These are phyloP conservation scores for Myotisia sp. DNA, from an alignment of 2,329 filamentous ascomycete species.

Conservation along the genomic window DNA sequence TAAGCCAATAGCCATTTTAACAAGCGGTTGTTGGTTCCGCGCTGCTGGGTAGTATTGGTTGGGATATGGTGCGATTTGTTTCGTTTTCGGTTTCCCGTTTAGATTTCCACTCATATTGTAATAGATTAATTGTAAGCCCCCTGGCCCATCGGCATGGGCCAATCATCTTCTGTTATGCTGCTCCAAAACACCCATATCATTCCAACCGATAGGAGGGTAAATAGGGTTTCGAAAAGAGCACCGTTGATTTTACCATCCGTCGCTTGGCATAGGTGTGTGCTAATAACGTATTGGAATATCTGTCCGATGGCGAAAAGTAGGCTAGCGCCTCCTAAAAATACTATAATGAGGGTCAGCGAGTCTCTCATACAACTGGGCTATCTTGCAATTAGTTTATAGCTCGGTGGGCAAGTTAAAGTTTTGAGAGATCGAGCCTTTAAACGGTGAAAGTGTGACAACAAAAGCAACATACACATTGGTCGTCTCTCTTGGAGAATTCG, in stretches of 20 bases:
- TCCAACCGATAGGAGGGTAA: slow-evolving; percentile 71
- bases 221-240: slow-evolving; percentile 80
- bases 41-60: too few species aligned
- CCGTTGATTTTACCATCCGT: slow-evolving; percentile 80
- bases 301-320: slow-evolving; percentile 83
- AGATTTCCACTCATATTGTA: too few species aligned
- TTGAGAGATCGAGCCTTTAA: background rate
- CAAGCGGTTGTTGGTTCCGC: too few species aligned
- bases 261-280: slow-evolving; percentile 74
- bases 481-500: slow-evolving; percentile 72
- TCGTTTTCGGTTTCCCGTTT: too few species aligned
- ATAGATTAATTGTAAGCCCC: slow-evolving; percentile 20
- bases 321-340: slow-evolving; percentile 61
- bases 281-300: slow-evolving; percentile 91
- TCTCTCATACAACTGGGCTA: background rate
- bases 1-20: too few species aligned
- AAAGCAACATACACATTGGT: slow-evolving; percentile 60
- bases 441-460: slow-evolving; percentile 1
- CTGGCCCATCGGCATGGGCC: slow-evolving; percentile 47
- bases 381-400: background rate
- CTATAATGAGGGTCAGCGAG: slow-evolving; percentile 21
- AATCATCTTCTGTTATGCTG: slow-evolving; percentile 97
- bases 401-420: too few species aligned
- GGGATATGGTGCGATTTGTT: too few species aligned
- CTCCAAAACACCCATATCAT: slow-evolving; percentile 94